Evolutionary conservation across 306 rosid genomes (phyloP).

Genomic region (Glycyrrhiza uralensis): DNA sequence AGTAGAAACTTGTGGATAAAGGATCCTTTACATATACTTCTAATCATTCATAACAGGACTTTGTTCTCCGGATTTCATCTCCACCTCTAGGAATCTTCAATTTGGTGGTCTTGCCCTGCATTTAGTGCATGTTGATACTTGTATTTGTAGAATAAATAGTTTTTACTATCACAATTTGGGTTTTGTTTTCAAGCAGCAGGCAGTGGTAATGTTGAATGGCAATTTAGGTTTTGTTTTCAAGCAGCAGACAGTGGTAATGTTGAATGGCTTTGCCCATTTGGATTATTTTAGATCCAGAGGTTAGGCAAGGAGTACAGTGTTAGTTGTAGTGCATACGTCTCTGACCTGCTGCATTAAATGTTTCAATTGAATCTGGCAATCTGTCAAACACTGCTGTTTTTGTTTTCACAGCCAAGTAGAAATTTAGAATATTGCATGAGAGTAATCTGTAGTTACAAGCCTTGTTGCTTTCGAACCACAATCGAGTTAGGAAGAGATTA

Average conservation of each 20-base stretch:
- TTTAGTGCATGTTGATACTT: background rate
- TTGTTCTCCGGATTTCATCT: no score
- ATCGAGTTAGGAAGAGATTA: background rate
- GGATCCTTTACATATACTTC: background rate
- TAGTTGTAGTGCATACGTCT: background rate
- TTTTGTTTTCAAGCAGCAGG: no score
- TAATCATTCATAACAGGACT: no score
- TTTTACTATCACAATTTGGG: background rate
- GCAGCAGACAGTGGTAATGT: background rate
- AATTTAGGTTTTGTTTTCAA: background rate
- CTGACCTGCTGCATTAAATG: background rate
- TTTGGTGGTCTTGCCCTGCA: background rate
- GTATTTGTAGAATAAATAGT: background rate
- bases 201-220: no score
- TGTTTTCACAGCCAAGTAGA: background rate
- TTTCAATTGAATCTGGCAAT: no score
- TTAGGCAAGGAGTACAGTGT: background rate
- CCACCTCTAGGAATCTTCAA: background rate
- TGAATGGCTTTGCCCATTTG: background rate
- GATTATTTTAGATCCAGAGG: background rate
- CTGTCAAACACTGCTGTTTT: background rate
- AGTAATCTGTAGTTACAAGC: background rate
- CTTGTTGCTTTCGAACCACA: background rate
- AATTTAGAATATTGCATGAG: background rate
- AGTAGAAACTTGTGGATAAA: background rate